Evolutionary conservation across 2,329 filamentous ascomycete genomes (phyloP), one percentile per base, ranked within the genome.

Genomic region (Sclerotinia nivalis): DNA sequence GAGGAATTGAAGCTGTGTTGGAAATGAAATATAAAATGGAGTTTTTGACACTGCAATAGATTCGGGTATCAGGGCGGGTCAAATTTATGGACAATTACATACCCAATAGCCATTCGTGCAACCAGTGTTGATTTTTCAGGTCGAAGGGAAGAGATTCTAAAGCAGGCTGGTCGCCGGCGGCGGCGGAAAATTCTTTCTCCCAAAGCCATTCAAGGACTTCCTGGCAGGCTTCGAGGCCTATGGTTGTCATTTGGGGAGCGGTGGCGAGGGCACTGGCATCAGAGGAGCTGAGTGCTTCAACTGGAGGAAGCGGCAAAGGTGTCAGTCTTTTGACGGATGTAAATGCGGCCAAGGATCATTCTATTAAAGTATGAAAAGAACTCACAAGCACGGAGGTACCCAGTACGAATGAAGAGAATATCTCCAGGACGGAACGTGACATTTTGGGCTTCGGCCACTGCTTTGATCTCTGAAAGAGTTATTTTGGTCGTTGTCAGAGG

Each of bases 171-270:
- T 82, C 80, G 28, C 80, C 79, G 25, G 81, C 83, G 13, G 84
- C 82, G 18, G 83, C 83, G 0, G 80, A 79, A 71, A 85, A 84
- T 5, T 80, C 76, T 20, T 73, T 76, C 56, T 82, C 81, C 83
- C 84, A 62, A 12, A 62, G 60, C 60, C 60, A 62, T 50, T 62
- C 12, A 10, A 62, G 31, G 15, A 49, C 25, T n/a, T 34, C 45
- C 13, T 31, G 45, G 28, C 60, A 37, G 28, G 60, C 60, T 34
- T 62, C 60, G 22, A 62, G 60, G 31, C 60, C 60, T 22, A 62
- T 62, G 15, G 28, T 13, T n/a, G 45, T 37, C 22, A 50, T 37
- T 62, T 25, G 13, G 31, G 60, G 45, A n/a, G 59, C 59, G 43
- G 28, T 62, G 6, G 59, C 43, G 20, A 62, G 6, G 12, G 43